Evolutionary conservation across 108 stramenopile genomes (phyloP).

Genomic region (Skeletonema menzelii): DNA sequence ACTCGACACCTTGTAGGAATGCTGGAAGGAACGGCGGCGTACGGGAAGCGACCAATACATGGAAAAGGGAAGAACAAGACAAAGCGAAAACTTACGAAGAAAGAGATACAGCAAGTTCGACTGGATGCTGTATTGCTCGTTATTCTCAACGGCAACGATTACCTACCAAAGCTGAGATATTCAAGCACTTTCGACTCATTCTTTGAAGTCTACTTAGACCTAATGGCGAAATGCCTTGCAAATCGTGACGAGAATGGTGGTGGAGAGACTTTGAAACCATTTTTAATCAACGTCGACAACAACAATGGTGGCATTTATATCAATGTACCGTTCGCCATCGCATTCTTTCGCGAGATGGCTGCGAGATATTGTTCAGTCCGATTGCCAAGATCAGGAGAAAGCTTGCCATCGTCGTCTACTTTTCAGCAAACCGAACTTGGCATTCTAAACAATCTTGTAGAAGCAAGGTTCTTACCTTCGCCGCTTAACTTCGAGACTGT

Average conservation of each 20-base stretch:
- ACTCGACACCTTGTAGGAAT: conserved; percentile 52
- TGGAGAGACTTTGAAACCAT: conserved; percentile 16
- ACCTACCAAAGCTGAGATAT: conserved; percentile 71
- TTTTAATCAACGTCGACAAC: conserved; percentile 56
- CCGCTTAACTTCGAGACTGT: conserved; percentile 44
- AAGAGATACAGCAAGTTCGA: conserved; percentile 43
- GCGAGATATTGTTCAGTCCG: background rate
- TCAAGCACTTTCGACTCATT: conserved; percentile 53
- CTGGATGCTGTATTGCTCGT: conserved; percentile 77
- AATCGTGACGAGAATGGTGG: background rate
- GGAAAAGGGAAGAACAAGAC: background rate
- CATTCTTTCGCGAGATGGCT: conserved; percentile 57
- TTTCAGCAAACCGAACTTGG: conserved; percentile 27
- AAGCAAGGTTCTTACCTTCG: conserved; percentile 55
- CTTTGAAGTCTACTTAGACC: conserved; percentile 45
- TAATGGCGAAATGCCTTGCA: conserved; percentile 35
- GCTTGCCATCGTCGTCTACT: background rate
- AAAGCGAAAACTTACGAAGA: background rate
- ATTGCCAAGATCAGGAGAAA: conserved; percentile 4
- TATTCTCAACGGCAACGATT: conserved; percentile 92
- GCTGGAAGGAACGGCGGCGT: conserved; percentile 31
- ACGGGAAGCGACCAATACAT: background rate
- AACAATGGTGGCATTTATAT: conserved; percentile 65
- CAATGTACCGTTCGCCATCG: conserved; percentile 62
- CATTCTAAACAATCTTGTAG: conserved; percentile 57